Conservation (phyloP, 192 early-diverging fungal species). For the Spinellus fusiger region DNA sequence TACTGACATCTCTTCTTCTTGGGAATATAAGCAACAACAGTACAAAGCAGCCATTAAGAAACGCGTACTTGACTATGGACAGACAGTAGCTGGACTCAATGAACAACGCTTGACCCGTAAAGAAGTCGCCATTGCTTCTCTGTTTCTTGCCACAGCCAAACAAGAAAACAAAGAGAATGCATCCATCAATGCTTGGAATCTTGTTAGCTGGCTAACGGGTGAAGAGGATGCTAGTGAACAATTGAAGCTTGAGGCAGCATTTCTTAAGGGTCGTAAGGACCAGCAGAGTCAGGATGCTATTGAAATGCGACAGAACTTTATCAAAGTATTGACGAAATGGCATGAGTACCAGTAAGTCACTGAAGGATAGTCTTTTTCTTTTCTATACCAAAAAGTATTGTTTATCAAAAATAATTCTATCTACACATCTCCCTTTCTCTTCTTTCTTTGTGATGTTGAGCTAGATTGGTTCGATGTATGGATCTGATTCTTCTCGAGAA, state of each 20-base stretch:
- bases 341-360: conserved; percentile 47
- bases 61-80: background rate
- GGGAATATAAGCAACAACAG: background rate
- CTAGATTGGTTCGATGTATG: conserved; percentile 33
- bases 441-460: background rate
- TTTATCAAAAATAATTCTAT: background rate
- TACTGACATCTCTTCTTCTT: background rate
- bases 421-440: background rate
- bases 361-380: background rate
- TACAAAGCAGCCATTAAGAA: background rate
- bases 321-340: conserved; percentile 39
- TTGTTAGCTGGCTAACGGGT: background rate
- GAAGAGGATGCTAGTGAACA: background rate
- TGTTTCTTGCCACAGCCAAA: background rate
- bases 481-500: conserved; percentile 50
- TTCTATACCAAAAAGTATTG: background rate
- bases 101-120: background rate
- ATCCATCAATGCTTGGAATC: background rate
- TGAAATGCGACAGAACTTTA: background rate
- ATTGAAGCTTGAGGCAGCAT: background rate
- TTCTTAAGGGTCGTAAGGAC: background rate
- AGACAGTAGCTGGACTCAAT: background rate
- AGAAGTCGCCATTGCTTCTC: background rate
- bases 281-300: background rate
- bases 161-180: background rate